phyloP scores from a whole-genome alignment of 2,329 filamentous ascomycete species.

The Epichloe baconii region DNA sequence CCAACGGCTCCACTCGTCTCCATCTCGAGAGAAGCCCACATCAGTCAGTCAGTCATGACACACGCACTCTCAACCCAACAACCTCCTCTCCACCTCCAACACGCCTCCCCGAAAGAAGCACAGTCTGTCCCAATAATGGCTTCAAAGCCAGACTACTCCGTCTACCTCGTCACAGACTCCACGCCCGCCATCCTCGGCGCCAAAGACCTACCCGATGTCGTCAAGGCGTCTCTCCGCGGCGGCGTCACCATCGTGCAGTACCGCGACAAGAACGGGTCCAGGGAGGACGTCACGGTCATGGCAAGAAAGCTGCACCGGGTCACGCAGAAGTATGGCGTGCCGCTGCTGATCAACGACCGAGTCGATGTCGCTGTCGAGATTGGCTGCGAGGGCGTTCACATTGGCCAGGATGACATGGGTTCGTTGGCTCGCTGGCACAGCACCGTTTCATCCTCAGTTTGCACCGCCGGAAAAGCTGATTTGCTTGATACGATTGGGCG shows the following conservation, averaged over 20 bases:
- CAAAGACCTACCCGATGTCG: conserved; percentile 56
- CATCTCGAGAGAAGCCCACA: too few species aligned
- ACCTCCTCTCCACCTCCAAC: neutral
- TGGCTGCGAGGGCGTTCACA: conserved; percentile 81
- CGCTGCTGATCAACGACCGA: conserved; percentile 85
- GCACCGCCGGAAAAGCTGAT: too few species aligned
- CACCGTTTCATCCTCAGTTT: too few species aligned
- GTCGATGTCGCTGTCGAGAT: conserved; percentile 79
- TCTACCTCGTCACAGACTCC: conserved; percentile 90
- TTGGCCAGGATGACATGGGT: conserved; percentile 91
- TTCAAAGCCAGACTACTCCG: conserved; percentile 51
- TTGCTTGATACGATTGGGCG: too few species aligned
- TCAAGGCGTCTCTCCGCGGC: conserved; percentile 62
- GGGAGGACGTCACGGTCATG: conserved; percentile 54
- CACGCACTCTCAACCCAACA: neutral
- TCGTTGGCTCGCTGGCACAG: conserved; percentile 13
- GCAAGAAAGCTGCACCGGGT: conserved; percentile 59
- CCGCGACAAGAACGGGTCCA: conserved; percentile 75
- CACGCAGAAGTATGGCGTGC: conserved; percentile 54
- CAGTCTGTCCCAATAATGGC: neutral
- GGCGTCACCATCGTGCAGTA: conserved; percentile 83
- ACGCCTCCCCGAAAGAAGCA: neutral
- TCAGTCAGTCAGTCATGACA: too few species aligned
- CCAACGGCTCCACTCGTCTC: neutral
- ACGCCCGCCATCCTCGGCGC: conserved; percentile 70